Evolutionary conservation across 2,329 filamentous ascomycete species (phyloP).

Genomic region (Arthroderma uncinatum): DNA sequence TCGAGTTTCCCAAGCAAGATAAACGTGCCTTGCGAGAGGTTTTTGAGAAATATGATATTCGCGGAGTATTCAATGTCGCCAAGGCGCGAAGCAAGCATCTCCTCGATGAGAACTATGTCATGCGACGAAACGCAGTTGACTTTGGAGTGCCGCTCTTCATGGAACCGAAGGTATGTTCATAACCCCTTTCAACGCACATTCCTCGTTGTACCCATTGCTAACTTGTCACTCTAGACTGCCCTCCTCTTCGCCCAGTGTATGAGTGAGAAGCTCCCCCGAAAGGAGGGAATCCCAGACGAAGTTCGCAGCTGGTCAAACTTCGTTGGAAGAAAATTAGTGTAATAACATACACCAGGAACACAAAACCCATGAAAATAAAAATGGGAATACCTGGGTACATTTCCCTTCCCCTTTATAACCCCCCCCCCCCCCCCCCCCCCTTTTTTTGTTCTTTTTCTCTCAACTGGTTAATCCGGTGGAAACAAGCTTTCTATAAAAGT

Average conservation of each 20-base stretch:
- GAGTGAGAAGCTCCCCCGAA: conserved; percentile 84
- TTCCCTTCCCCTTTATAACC: no score
- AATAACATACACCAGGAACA: conserved; percentile 14
- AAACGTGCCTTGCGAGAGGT: conserved; percentile 91
- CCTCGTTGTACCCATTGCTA: background rate
- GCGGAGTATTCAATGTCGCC: conserved; percentile 90
- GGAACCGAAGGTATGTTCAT: conserved; percentile 73
- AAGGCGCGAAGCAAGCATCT: conserved; percentile 70
- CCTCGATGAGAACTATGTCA: conserved; percentile 91
- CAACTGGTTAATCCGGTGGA: no score
- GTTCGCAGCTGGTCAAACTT: conserved; percentile 94
- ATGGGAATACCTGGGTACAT: no score
- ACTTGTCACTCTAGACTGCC: conserved; percentile 55
- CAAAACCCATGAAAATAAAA: background rate
- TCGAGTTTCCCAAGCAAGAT: conserved; percentile 93
- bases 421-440: no score
- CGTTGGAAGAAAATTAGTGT: conserved; percentile 55
- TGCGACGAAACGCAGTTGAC: conserved; percentile 95
- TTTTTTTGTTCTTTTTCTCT: no score
- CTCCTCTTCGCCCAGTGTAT: conserved; percentile 94
- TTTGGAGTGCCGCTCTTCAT: conserved; percentile 97
- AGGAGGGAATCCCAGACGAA: conserved; percentile 79
- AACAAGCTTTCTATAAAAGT: no score
- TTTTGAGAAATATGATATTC: conserved; percentile 93
- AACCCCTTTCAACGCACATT: background rate